Evolutionary conservation across 257 asterid genomes (phyloP), one percentile per base, ranked within the genome.

Genomic region (Solanum pimpinellifolium): DNA sequence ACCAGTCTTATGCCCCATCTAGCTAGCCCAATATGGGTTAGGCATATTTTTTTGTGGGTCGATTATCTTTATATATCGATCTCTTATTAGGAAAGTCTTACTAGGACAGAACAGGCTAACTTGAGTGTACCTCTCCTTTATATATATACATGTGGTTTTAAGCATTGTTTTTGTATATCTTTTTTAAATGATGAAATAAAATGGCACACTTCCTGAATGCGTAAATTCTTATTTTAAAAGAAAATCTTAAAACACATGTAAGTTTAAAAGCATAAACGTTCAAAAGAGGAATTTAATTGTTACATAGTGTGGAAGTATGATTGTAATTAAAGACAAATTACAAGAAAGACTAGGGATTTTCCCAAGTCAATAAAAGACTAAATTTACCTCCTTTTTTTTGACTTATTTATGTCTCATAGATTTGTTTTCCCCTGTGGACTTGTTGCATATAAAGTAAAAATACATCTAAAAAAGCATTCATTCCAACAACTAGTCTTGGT

Each of bases 71-170:
- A 6, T 18, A 4, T 56, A 18, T 56, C 11, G n/a, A 9, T 52
- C 62, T 18, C 62, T 52, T 52, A 52, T 56, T 7, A 2, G 65
- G 65, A 7, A 1, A 1, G 65, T 56, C n/a, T 7, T 18, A 18
- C n/a, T 7, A 56, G 65, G 65, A 23, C 65, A 10, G n/a, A 56
- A 56, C 65, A 0, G 11, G 65, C n/a, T 10, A 18, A 56, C n/a
- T 7, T 56, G 93, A 92, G 97, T 94, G 35, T 94, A 59, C 20
- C 74, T 66, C 66, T 59, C 66, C 66, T 59, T 9, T 9, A 42
- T 9, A 42, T 9, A 42, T 41, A 52, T 66, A 14, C 25, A 25
- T 31, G 25, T 27, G 33, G 21, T 13, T 68, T 68, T 68, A 68
- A 27, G 8, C 20, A 12, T 15, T 68, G 11, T 68, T 68, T 59